Evolutionary conservation across 2,329 filamentous ascomycete genomes (phyloP).

Genomic region (Aspergillus arachidicola): DNA sequence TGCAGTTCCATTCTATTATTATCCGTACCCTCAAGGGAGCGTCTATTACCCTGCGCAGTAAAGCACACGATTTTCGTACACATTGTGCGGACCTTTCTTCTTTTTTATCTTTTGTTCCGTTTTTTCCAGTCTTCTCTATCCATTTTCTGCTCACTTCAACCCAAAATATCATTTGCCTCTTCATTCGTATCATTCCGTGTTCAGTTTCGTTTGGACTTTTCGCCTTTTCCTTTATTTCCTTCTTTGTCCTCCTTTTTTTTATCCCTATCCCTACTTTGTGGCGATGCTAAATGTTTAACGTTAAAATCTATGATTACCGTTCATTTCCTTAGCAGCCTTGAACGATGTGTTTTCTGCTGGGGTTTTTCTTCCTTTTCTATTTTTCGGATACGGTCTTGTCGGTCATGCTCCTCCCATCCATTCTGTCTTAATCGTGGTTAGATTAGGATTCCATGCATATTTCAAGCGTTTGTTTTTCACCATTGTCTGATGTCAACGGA

Average conservation of each 20-base stretch:
- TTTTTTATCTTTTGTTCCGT: conserved; percentile 11
- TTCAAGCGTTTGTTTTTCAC: conserved; percentile 24
- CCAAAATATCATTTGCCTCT: not conserved
- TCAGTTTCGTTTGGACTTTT: conserved; percentile 4
- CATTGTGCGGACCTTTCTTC: conserved; percentile 4
- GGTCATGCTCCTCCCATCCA: conserved; percentile 12
- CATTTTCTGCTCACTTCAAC: conserved; percentile 17
- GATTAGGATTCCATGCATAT: conserved; percentile 30
- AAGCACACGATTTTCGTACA: conserved; percentile 3
- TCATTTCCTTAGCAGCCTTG: conserved; percentile 7
- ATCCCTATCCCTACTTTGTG: conserved; percentile 10
- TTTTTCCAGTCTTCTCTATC: conserved; percentile 20
- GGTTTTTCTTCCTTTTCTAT: conserved; percentile 1
- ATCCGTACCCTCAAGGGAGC: conserved; percentile 57
- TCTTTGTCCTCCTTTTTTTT: conserved; percentile 29
- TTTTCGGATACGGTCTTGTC: conserved; percentile 14
- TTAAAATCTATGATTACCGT: conserved; percentile 28
- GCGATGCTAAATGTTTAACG: not conserved
- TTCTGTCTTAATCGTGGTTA: conserved; percentile 22
- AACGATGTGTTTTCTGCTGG: not conserved
- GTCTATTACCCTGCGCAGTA: conserved; percentile 61
- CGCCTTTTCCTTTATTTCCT: conserved; percentile 9
- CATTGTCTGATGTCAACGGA: conserved; percentile 10
- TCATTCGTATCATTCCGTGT: conserved; percentile 3
- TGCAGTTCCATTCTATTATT: conserved; percentile 56